These are phyloP conservation scores for Chenopodium album DNA, from an alignment of 148 eudicot genomes.

Conservation along the genomic window DNA sequence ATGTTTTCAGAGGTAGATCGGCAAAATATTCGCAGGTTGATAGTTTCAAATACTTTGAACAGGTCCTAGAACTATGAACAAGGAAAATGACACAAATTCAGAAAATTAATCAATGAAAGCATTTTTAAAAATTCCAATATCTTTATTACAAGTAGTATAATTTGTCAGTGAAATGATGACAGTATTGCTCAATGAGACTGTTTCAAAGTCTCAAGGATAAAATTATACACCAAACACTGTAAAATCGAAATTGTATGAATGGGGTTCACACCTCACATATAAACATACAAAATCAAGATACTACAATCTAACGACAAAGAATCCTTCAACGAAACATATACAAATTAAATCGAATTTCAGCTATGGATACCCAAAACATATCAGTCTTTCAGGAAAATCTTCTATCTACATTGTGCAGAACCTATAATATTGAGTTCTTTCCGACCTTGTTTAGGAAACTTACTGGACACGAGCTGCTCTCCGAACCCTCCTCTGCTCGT, in stretches of 20 bases:
- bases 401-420: conserved; percentile 19
- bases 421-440: conserved; percentile 4
- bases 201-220: not conserved
- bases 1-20: not conserved
- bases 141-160: not conserved
- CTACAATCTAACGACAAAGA: conserved; percentile 13
- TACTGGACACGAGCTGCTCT: conserved; percentile 34
- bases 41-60: not conserved
- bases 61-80: not conserved
- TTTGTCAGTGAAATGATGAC: not conserved
- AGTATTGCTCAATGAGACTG: conserved; percentile 6
- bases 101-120: not conserved
- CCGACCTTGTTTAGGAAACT: conserved; percentile 19
- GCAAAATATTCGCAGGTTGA: not conserved
- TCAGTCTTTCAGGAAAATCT: conserved; percentile 7
- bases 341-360: not conserved
- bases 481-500: conserved; percentile 51
- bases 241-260: conserved; percentile 9
- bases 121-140: not conserved
- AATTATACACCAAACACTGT: not conserved
- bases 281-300: not conserved
- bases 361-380: not conserved
- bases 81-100: not conserved
- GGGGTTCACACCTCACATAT: conserved; percentile 16
- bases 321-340: conserved; percentile 8